These are phyloP conservation scores for Haplographium delicatum DNA, from an alignment of 495 filamentous ascomycete genomes.

Conservation along the genomic window DNA sequence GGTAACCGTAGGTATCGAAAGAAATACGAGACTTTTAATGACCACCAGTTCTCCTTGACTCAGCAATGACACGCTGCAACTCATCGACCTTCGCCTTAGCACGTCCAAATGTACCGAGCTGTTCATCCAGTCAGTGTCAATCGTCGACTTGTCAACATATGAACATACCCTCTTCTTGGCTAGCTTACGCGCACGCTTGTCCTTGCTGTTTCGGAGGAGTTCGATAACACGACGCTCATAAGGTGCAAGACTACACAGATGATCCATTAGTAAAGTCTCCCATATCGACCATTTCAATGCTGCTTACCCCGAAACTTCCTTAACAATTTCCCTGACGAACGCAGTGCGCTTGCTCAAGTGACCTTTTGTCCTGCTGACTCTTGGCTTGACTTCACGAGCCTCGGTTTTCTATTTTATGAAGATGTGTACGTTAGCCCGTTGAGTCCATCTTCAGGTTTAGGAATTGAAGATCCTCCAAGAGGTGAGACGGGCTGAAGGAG, in stretches of 20 bases:
- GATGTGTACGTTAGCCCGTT: constrained; percentile 35
- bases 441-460: constrained; percentile 34
- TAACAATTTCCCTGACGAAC: constrained; percentile 91
- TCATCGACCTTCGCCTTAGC: constrained; percentile 99
- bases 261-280: constrained; percentile 8
- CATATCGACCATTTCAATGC: background rate
- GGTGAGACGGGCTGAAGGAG: constrained; percentile 42
- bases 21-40: constrained; percentile 23
- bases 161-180: constrained; percentile 92
- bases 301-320: constrained; percentile 84
- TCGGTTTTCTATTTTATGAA: constrained; percentile 74
- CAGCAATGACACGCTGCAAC: constrained; percentile 93
- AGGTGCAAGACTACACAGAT: constrained; percentile 68
- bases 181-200: constrained; percentile 98
- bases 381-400: constrained; percentile 74
- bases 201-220: constrained; percentile 96
- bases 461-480: constrained; percentile 56
- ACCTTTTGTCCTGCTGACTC: constrained; percentile 85
- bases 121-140: constrained; percentile 4
- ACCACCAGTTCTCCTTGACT: constrained; percentile 75
- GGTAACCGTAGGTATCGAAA: constrained; percentile 14
- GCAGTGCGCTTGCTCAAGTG: constrained; percentile 86
- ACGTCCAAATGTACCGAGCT: constrained; percentile 95
- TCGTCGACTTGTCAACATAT: background rate
- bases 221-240: constrained; percentile 99